A percentile compares a stretch with the other conserved stretches of the same genome.
These are phyloP conservation scores for Fraxinus greggii DNA, from an alignment of 305 asterid species.

Conservation along the genomic window DNA sequence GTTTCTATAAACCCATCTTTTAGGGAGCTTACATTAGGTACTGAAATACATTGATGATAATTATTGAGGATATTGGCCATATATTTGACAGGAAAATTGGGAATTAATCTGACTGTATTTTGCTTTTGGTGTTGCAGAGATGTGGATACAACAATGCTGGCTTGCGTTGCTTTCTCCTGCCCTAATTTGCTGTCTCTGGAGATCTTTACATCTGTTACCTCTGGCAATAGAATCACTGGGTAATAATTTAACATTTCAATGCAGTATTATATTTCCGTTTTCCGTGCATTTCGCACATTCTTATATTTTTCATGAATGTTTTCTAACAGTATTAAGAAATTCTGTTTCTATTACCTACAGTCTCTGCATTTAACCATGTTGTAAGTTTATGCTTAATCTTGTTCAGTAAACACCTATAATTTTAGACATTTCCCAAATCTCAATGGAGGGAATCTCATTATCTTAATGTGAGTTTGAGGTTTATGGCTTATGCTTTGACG, in stretches of 20 bases:
- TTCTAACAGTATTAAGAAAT: background rate
- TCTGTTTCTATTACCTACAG: background rate
- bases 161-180: conserved; percentile 95
- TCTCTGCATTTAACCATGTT: background rate
- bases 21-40: background rate
- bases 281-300: background rate
- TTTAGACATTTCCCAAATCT: background rate
- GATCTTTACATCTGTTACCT: conserved; percentile 54
- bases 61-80: background rate
- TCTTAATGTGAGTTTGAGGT: background rate
- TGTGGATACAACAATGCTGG: conserved; percentile 82
- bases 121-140: conserved; percentile 61
- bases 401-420: background rate
- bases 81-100: conserved; percentile 4
- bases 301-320: background rate
- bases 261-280: conserved; percentile 7
- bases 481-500: background rate
- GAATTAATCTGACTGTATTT: conserved; percentile 22
- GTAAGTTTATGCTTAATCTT: background rate
- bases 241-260: conserved; percentile 28
- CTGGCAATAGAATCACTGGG: conserved; percentile 88
- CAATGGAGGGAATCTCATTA: background rate
- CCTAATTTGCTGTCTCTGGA: conserved; percentile 77
- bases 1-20: background rate
- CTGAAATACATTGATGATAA: background rate